These are phyloP conservation scores for Kwoniella shandongensis DNA, from an alignment of 768 basidiomycete species.

Conservation along the genomic window DNA sequence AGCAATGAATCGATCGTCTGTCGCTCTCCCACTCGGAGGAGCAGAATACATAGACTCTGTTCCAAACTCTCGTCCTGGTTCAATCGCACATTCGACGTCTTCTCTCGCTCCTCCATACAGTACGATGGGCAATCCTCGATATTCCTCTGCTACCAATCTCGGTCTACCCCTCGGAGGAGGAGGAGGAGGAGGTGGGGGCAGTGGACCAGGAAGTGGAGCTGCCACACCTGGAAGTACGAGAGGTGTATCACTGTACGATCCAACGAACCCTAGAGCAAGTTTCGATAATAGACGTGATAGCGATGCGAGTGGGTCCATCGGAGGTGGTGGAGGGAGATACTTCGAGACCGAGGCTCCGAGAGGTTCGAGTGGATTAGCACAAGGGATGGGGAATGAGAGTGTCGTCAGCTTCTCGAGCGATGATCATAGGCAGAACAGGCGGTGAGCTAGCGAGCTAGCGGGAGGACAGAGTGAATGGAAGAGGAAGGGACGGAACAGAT, in stretches of 20 bases:
- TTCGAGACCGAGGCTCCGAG: conserved; percentile 8
- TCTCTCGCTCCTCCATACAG: too few relatives aligned
- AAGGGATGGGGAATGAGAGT: conserved; percentile 10
- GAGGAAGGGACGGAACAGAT: too few relatives aligned
- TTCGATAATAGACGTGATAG: conserved; percentile 5
- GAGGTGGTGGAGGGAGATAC: conserved; percentile 3
- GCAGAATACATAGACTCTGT: not conserved
- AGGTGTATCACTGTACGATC: conserved; percentile 18
- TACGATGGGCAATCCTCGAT: too few relatives aligned
- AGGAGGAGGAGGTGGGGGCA: too few relatives aligned
- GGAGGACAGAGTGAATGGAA: too few relatives aligned
- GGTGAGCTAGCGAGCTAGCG: too few relatives aligned
- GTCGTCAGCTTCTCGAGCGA: conserved; percentile 16
- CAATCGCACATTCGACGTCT: too few relatives aligned
- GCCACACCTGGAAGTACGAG: conserved; percentile 5
- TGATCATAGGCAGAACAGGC: conserved; percentile 8
- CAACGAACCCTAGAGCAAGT: conserved; percentile 14
- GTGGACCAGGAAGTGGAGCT: too few relatives aligned
- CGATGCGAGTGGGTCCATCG: not conserved
- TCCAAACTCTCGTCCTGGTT: too few relatives aligned
- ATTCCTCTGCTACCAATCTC: too few relatives aligned
- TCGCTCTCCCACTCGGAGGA: not conserved
- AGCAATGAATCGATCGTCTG: conserved; percentile 61
- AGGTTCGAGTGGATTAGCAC: not conserved
- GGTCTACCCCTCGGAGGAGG: too few relatives aligned